A percentile compares a stretch with the other conserved stretches of the same genome.
These are phyloP conservation scores for Peniophora sp. DNA, from an alignment of 1,284 basidiomycete species.

Conservation along the genomic window DNA sequence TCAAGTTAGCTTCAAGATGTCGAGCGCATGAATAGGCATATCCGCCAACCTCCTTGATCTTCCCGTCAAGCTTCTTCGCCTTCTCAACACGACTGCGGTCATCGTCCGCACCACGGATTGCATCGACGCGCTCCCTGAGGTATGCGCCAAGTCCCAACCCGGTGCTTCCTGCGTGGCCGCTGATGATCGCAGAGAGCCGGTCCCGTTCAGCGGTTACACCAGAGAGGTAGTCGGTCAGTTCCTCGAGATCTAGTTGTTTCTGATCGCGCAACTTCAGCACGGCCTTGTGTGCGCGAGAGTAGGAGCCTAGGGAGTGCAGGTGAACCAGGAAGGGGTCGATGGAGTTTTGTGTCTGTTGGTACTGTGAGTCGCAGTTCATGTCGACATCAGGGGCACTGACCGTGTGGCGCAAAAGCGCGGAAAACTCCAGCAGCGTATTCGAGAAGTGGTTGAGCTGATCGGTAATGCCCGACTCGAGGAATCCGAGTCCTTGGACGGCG, in stretches of 20 bases:
- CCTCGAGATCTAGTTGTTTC: slow-evolving; percentile 98
- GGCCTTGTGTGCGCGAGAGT: slow-evolving; percentile 83
- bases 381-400: too few relatives aligned
- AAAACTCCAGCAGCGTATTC: slow-evolving; percentile 89
- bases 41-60: slow-evolving; percentile 81
- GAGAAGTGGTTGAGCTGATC: slow-evolving; percentile 95
- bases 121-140: slow-evolving; percentile 90
- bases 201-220: slow-evolving; percentile 90
- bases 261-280: slow-evolving; percentile 94
- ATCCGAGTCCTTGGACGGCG: slow-evolving; percentile 92
- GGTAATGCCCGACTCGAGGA: slow-evolving; percentile 96
- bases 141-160: slow-evolving; percentile 85
- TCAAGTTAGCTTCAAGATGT: background rate
- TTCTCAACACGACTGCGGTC: slow-evolving; percentile 88
- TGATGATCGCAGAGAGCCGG: slow-evolving; percentile 78
- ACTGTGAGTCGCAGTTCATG: background rate
- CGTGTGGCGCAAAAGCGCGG: slow-evolving; percentile 74
- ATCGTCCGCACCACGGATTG: slow-evolving; percentile 86
- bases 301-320: slow-evolving; percentile 82
- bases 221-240: slow-evolving; percentile 91
- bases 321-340: slow-evolving; percentile 86
- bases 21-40: background rate
- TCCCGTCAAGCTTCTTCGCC: slow-evolving; percentile 86
- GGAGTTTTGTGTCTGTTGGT: slow-evolving; percentile 67
- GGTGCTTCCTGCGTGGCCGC: slow-evolving; percentile 72